These are phyloP conservation scores for Ogataea minuta DNA, from an alignment of 805 yeast species.

Conservation along the genomic window DNA sequence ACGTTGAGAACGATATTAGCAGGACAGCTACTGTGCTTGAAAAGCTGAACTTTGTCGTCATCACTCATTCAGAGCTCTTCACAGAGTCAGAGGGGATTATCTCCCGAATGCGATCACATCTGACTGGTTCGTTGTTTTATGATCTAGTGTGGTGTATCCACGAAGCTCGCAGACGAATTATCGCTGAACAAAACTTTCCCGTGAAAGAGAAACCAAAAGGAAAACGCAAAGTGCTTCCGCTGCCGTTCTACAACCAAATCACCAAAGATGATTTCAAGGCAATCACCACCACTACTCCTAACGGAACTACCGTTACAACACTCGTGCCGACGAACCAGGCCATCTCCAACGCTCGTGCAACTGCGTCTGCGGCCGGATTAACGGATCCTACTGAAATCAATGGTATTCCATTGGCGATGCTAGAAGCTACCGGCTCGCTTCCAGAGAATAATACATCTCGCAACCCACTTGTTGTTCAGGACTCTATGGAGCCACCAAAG, in stretches of 20 bases:
- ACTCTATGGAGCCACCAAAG: constrained; percentile 8
- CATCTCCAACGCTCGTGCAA: constrained; percentile 55
- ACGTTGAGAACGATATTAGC: constrained; percentile 84
- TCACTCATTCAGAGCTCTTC: constrained; percentile 83
- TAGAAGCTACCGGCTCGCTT: constrained; percentile 77
- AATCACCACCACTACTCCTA: constrained; percentile 81
- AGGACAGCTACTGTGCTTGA: constrained; percentile 90
- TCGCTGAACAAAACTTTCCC: constrained; percentile 38
- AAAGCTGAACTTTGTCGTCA: constrained; percentile 79
- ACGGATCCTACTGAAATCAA: constrained; percentile 44
- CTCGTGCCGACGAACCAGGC: constrained; percentile 85
- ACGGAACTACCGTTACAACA: constrained; percentile 88
- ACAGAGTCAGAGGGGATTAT: constrained; percentile 72
- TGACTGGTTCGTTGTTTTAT: constrained; percentile 86
- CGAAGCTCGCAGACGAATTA: constrained; percentile 78
- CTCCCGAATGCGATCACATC: constrained; percentile 84
- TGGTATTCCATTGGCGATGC: constrained; percentile 47
- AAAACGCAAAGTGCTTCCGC: constrained; percentile 54
- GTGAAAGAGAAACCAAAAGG: constrained; percentile 18
- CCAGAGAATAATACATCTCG: constrained; percentile 11
- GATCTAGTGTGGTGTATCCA: constrained; percentile 94
- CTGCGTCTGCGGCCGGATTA: constrained; percentile 55
- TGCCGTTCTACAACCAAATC: constrained; percentile 89
- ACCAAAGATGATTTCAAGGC: constrained; percentile 86
- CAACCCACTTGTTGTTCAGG: background rate